Conservation (phyloP, 2,329 filamentous ascomycete species). For the Ceratocystis albifundus region DNA sequence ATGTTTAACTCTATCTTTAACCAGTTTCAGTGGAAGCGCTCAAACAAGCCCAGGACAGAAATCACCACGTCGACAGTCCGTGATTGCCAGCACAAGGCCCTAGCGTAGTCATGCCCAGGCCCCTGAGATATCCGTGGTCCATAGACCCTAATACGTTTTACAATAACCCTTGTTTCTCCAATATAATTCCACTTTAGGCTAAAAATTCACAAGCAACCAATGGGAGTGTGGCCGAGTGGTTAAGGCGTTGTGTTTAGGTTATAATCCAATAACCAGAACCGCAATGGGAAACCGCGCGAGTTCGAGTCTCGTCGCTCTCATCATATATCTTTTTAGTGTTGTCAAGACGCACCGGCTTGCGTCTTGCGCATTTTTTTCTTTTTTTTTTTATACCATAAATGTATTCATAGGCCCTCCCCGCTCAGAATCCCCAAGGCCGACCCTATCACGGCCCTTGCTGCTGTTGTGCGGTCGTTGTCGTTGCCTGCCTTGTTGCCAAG, state of each 20-base stretch:
- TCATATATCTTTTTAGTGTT: neutral
- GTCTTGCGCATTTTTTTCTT: no score
- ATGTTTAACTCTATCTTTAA: no score
- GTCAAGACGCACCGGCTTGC: neutral
- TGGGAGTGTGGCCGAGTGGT: constrained; percentile 43
- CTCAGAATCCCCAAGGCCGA: no score
- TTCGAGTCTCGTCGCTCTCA: constrained; percentile 33
- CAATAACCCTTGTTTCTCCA: no score
- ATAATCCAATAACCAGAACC: constrained; percentile 28
- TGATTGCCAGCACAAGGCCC: neutral
- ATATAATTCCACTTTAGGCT: no score
- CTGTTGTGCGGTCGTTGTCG: neutral
- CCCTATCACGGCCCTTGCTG: no score
- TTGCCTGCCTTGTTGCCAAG: neutral
- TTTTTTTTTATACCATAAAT: neutral
- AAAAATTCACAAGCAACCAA: neutral
- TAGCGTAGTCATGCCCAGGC: neutral
- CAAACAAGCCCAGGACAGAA: neutral
- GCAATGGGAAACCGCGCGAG: constrained; percentile 38
- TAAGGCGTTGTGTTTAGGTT: constrained; percentile 46
- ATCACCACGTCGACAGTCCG: neutral
- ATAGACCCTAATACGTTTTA: neutral
- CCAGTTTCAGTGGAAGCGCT: neutral
- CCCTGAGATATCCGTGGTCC: no score
- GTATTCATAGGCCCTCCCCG: no score